Percentiles rank a stretch among this genome's conserved stretches.
Conservation (phyloP, 2,329 filamentous ascomycete genomes). For the Penicillium crustosum region DNA sequence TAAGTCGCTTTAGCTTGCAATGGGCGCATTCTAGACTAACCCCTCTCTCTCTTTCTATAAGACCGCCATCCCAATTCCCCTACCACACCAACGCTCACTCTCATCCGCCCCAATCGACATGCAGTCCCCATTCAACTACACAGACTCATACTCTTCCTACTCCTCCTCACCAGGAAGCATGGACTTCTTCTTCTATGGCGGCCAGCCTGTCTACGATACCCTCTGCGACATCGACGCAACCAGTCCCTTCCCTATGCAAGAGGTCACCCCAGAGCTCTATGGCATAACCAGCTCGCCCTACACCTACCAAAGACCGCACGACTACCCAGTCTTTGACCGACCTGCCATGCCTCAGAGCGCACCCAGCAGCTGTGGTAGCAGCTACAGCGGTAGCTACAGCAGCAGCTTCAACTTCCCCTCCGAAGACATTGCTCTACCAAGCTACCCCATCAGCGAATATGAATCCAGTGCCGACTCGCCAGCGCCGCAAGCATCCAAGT, state of each 20-base stretch:
- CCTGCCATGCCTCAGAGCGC: constrained; percentile 28
- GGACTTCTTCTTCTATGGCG: constrained; percentile 28
- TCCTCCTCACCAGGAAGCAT: constrained; percentile 25
- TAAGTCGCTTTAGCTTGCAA: constrained; percentile 9
- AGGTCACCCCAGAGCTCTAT: constrained; percentile 19
- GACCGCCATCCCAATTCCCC: constrained; percentile 17
- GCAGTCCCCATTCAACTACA: constrained; percentile 23
- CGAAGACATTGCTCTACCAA: constrained; percentile 22
- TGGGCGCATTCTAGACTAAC: constrained; percentile 11
- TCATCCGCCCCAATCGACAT: constrained; percentile 16
- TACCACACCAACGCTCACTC: constrained; percentile 1
- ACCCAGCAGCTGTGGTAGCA: constrained; percentile 23
- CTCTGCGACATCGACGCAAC: constrained; percentile 19
- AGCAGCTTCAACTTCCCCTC: constrained; percentile 17
- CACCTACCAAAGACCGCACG: constrained; percentile 13
- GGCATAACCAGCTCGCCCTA: constrained; percentile 25
- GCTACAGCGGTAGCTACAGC: constrained; percentile 8
- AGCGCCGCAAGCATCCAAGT: constrained; percentile 27
- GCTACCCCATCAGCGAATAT: constrained; percentile 11
- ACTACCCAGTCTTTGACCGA: constrained; percentile 24
- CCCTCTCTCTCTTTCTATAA: constrained; percentile 9
- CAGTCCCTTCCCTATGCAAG: constrained; percentile 17
- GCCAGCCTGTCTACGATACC: constrained; percentile 22
- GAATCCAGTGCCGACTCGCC: constrained; percentile 22
- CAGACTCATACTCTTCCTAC: constrained; percentile 22